phyloP scores from a whole-genome alignment of 148 eudicot species.

The Agrostemma githago region DNA sequence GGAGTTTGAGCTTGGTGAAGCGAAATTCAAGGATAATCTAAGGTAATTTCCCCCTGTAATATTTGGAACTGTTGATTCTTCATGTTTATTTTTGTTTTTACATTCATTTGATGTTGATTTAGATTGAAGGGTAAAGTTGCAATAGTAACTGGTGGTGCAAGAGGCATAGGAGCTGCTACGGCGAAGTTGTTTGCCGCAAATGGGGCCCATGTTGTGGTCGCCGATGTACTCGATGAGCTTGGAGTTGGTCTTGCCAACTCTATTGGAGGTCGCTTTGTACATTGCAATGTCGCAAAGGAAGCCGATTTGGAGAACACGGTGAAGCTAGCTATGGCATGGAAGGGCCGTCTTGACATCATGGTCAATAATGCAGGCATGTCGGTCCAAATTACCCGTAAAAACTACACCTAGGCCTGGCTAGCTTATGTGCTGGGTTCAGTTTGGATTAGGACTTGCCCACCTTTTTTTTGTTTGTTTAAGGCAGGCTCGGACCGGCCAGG shows the following conservation, averaged over 20 bases:
- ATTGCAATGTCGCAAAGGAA: constrained; percentile 76
- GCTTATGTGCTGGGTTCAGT: no score
- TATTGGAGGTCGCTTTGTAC: constrained; percentile 62
- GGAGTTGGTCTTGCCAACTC: constrained; percentile 53
- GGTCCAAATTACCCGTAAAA: background rate
- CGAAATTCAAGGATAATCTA: constrained; percentile 4
- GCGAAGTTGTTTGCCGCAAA: constrained; percentile 52
- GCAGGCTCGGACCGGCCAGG: no score
- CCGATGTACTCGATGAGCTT: constrained; percentile 62
- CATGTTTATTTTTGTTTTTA: background rate
- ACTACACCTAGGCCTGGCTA: no score
- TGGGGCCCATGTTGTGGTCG: constrained; percentile 73
- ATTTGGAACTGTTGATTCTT: background rate
- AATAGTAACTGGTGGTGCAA: constrained; percentile 77
- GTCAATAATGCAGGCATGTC: constrained; percentile 65
- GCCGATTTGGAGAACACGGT: constrained; percentile 56
- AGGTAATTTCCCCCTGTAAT: constrained; percentile 6
- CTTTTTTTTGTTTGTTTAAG: no score
- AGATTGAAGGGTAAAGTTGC: constrained; percentile 80
- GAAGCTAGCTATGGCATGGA: constrained; percentile 53
- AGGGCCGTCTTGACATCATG: constrained; percentile 74
- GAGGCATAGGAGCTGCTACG: constrained; percentile 85
- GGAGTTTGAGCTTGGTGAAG: constrained; percentile 24
- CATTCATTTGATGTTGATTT: background rate
- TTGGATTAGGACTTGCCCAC: no score